Conservation (phyloP, 139 green algal species). For the Eudorina sp. region DNA sequence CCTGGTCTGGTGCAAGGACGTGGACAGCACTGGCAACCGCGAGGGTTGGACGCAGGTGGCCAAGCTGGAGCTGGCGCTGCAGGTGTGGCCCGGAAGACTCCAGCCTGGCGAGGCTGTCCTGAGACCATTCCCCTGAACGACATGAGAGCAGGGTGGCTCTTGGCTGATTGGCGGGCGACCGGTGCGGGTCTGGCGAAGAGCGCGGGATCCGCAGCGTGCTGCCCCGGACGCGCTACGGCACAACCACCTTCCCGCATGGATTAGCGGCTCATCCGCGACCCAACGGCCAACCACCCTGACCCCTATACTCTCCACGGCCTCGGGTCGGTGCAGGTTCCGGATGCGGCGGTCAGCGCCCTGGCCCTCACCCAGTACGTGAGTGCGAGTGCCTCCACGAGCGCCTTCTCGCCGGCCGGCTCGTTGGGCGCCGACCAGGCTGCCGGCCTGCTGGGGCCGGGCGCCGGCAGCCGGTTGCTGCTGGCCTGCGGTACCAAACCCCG, state of each 20-base stretch:
- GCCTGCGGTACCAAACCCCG: slow-evolving; percentile 37
- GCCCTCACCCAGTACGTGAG: slow-evolving; percentile 10
- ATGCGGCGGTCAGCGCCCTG: slow-evolving; percentile 34
- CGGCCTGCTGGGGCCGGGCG: neutral
- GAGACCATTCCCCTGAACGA: too few relatives aligned
- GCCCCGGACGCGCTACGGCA: too few relatives aligned
- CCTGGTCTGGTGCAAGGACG: slow-evolving; percentile 37
- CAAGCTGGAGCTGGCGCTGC: slow-evolving; percentile 38
- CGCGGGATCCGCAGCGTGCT: too few relatives aligned
- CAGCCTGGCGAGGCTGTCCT: too few relatives aligned
- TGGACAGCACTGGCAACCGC: neutral
- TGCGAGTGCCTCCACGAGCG: neutral
- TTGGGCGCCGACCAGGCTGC: neutral
- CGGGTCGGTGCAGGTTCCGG: slow-evolving; percentile 23
- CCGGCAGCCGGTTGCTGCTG: slow-evolving; percentile 9
- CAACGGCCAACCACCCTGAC: too few relatives aligned
- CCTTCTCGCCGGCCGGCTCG: neutral
- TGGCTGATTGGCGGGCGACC: too few relatives aligned
- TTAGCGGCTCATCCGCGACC: too few relatives aligned
- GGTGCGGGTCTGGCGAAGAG: too few relatives aligned
- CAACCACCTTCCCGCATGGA: too few relatives aligned
- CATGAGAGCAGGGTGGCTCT: too few relatives aligned
- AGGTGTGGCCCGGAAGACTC: too few relatives aligned
- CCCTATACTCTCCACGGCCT: too few relatives aligned
- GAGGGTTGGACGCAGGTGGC: slow-evolving; percentile 28